phyloP scores from a whole-genome alignment of 495 filamentous ascomycete genomes.

The Acidiella bohemica region DNA sequence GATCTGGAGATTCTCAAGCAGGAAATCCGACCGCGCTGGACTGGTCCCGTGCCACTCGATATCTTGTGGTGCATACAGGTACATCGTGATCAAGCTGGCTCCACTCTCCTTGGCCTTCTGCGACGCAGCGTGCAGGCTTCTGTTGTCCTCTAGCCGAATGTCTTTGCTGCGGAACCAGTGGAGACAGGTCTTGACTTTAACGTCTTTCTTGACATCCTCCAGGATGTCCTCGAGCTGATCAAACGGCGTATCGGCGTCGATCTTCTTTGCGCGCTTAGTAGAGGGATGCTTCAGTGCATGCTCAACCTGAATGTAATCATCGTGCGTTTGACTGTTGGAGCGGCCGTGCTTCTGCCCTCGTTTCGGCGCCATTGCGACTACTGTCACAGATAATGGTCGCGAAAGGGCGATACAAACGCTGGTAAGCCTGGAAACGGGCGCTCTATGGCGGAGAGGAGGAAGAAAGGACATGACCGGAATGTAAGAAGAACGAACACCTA shows the following conservation, averaged over 20 bases:
- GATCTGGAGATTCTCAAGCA: conserved; percentile 29
- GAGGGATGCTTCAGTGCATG: conserved; percentile 29
- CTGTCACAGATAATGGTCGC: too few species aligned
- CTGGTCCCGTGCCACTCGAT: conserved; percentile 33
- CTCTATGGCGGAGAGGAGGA: too few species aligned
- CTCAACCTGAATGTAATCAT: conserved; percentile 7
- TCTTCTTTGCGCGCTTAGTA: conserved; percentile 34
- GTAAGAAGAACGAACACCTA: too few species aligned
- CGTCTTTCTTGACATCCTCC: conserved; percentile 18
- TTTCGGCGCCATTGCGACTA: not conserved
- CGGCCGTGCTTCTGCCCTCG: conserved; percentile 16
- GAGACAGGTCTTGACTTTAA: conserved; percentile 22
- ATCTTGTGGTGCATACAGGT: conserved; percentile 28
- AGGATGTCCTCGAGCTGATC: conserved; percentile 22
- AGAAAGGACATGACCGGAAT: too few species aligned
- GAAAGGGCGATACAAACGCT: too few species aligned
- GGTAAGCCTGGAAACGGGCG: too few species aligned
- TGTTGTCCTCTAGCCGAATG: conserved; percentile 34
- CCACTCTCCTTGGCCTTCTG: conserved; percentile 21
- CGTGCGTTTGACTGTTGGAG: conserved; percentile 17
- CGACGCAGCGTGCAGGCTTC: conserved; percentile 29
- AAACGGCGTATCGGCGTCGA: conserved; percentile 29
- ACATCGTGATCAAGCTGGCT: conserved; percentile 27
- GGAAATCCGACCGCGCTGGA: conserved; percentile 32
- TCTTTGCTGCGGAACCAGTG: conserved; percentile 35